Evolutionary conservation across 179 eudicot species (phyloP).

Genomic region (Monotropa hypopitys): DNA sequence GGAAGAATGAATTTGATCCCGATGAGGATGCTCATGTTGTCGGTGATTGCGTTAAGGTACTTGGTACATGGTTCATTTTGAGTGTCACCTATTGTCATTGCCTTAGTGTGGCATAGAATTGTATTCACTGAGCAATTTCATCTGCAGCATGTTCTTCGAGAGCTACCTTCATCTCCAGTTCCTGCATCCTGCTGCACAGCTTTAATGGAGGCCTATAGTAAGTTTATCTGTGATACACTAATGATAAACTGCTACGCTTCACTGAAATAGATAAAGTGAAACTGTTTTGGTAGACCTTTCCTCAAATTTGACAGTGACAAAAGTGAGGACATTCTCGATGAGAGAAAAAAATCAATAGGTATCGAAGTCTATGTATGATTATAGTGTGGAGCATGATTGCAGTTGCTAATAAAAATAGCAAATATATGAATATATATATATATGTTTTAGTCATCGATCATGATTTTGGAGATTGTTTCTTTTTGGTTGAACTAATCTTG

Average conservation of each 20-base stretch:
- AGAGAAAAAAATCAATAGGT: too few relatives aligned
- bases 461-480: too few relatives aligned
- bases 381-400: too few relatives aligned
- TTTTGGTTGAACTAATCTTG: too few relatives aligned
- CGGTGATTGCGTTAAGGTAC: conserved; percentile 96
- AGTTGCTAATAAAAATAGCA: too few relatives aligned
- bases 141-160: conserved; percentile 90
- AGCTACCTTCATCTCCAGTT: conserved; percentile 97
- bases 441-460: too few relatives aligned
- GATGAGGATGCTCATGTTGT: conserved; percentile 97
- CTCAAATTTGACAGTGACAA: too few relatives aligned
- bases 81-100: not conserved
- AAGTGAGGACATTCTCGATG: too few relatives aligned
- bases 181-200: conserved; percentile 98
- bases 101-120: not conserved
- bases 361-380: too few relatives aligned
- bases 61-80: not conserved
- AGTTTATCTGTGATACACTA: conserved; percentile 23
- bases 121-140: conserved; percentile 5
- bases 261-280: too few relatives aligned
- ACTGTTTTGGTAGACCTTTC: too few relatives aligned
- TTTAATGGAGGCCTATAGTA: conserved; percentile 89
- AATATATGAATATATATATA: too few relatives aligned
- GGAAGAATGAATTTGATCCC: conserved; percentile 71
- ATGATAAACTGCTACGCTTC: not conserved